These are phyloP conservation scores for Globisporangium cederbergense DNA, from an alignment of 352 stramenopile species.

Conservation along the genomic window DNA sequence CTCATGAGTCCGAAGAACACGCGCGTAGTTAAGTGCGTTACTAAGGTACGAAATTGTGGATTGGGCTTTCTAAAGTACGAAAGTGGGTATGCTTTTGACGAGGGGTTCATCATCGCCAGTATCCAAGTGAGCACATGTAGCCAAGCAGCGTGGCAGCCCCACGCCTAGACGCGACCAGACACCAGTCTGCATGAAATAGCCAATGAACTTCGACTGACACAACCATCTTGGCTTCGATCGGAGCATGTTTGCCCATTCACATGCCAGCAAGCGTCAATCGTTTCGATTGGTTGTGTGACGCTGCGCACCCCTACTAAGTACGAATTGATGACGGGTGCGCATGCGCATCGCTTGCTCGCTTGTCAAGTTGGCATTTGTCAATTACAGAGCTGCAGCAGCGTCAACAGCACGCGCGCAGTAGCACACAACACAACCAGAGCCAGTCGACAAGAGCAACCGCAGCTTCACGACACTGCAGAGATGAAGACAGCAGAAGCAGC, in stretches of 20 bases:
- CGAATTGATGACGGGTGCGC: conserved; percentile 4
- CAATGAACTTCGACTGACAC: no score
- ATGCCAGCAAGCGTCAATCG: no score
- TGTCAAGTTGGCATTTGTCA: neutral
- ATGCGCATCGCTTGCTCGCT: neutral
- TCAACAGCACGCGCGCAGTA: neutral
- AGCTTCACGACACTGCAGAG: neutral
- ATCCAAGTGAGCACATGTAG: no score
- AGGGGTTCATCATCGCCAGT: no score
- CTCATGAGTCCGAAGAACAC: neutral
- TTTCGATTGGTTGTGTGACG: neutral
- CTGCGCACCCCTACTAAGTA: conserved; percentile 2
- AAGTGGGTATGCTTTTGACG: no score
- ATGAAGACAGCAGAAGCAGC: neutral
- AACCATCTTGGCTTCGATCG: no score
- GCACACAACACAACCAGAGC: neutral
- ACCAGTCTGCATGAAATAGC: no score
- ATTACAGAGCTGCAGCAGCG: neutral
- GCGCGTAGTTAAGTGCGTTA: neutral
- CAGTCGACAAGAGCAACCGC: neutral
- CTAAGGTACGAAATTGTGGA: no score
- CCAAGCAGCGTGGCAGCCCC: no score
- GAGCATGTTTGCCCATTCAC: no score
- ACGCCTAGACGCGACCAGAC: no score
- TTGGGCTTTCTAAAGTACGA: no score